Percentiles rank a stretch among this genome's conserved stretches.
Evolutionary conservation across 352 stramenopile genomes (phyloP).

Genomic region (Phytophthora crassamura): DNA sequence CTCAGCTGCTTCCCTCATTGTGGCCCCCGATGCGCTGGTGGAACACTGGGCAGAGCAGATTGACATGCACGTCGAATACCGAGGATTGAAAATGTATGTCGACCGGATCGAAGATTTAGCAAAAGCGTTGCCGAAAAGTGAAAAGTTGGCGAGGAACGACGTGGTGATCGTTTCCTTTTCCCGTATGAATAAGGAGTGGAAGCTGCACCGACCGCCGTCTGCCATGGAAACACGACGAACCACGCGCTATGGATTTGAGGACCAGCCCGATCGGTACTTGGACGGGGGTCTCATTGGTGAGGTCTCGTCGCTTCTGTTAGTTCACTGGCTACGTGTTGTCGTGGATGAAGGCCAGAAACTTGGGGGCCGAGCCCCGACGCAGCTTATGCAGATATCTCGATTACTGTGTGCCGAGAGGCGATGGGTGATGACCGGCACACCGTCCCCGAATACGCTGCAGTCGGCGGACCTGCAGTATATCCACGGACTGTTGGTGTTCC

Average conservation of each 20-base stretch:
- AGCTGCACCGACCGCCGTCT: conserved; percentile 52
- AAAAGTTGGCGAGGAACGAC: conserved; percentile 57
- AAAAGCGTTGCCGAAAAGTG: conserved; percentile 32
- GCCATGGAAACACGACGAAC: conserved; percentile 49
- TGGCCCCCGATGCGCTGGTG: conserved; percentile 67
- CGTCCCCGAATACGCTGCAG: conserved; percentile 88
- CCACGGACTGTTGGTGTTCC: conserved; percentile 88
- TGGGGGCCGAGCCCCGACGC: conserved; percentile 55
- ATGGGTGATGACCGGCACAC: conserved; percentile 98
- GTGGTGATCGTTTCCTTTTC: conserved; percentile 75
- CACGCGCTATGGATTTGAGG: conserved; percentile 63
- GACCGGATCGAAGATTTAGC: conserved; percentile 35
- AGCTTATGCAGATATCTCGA: conserved; percentile 84
- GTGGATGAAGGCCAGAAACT: conserved; percentile 96
- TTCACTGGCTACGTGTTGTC: conserved; percentile 90
- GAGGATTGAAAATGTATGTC: conserved; percentile 44
- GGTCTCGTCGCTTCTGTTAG: conserved; percentile 51
- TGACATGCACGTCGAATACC: conserved; percentile 41
- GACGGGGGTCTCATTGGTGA: conserved; percentile 53
- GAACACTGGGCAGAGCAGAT: conserved; percentile 82
- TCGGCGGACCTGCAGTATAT: conserved; percentile 88
- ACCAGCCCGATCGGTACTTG: conserved; percentile 46
- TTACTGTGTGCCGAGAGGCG: conserved; percentile 84
- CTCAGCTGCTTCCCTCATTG: conserved; percentile 61
- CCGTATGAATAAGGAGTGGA: conserved; percentile 68